Conservation (phyloP, 2,329 filamentous ascomycete genomes). For the Juglanconis juglandina region DNA sequence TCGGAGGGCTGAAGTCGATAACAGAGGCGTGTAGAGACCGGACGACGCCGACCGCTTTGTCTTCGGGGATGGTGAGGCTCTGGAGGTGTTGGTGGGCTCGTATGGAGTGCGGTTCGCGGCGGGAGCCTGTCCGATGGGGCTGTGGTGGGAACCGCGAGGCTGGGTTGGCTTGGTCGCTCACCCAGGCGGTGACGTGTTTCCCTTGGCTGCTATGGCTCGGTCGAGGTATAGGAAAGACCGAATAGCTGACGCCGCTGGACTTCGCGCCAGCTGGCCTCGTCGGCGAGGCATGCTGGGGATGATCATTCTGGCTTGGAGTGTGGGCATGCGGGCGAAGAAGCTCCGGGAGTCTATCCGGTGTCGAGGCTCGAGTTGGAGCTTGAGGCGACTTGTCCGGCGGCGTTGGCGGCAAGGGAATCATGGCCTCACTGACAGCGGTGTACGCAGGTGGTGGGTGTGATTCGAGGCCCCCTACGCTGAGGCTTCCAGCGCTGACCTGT, state of each 20-base stretch:
- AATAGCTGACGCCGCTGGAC: not conserved
- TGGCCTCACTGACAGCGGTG: slow-evolving; percentile 1
- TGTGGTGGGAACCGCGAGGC: not conserved
- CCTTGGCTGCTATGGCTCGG: not conserved
- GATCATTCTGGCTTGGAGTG: not conserved
- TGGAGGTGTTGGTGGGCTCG: slow-evolving; percentile 10
- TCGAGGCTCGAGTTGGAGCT: slow-evolving; percentile 1
- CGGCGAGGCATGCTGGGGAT: not conserved
- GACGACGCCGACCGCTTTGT: slow-evolving; percentile 11
- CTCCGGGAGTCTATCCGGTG: not conserved
- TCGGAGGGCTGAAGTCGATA: slow-evolving; percentile 12
- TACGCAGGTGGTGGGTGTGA: slow-evolving; percentile 10
- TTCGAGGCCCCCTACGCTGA: not conserved
- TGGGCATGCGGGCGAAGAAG: not conserved
- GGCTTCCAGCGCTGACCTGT: not conserved
- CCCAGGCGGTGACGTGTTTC: slow-evolving; percentile 8
- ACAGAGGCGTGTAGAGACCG: slow-evolving; percentile 5
- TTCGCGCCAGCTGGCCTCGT: not conserved
- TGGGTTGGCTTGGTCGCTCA: slow-evolving; percentile 5
- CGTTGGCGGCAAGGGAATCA: not conserved
- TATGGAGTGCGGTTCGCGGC: slow-evolving; percentile 1
- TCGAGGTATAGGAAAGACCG: slow-evolving; percentile 1
- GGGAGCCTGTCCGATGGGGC: slow-evolving; percentile 1
- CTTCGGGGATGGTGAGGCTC: slow-evolving; percentile 9
- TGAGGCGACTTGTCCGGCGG: not conserved